phyloP scores from a whole-genome alignment of 2,329 filamentous ascomycete genomes.

The Botrytis porri region DNA sequence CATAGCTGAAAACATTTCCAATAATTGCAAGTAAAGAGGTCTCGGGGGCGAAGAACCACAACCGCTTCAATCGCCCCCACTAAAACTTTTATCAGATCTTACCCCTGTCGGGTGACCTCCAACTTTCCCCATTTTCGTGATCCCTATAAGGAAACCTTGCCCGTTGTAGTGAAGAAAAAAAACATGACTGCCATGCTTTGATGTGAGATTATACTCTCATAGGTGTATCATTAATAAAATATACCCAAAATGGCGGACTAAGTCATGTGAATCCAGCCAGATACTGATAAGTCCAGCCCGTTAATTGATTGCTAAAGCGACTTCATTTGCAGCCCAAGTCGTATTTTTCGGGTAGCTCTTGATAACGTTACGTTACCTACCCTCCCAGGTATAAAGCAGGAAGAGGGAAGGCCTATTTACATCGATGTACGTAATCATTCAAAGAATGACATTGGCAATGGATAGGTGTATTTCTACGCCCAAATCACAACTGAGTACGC shows the following conservation, averaged over 20 bases:
- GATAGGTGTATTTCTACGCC: neutral
- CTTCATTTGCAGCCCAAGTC: neutral
- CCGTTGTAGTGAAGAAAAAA: neutral
- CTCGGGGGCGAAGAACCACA: neutral
- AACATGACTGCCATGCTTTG: neutral
- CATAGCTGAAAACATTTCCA: neutral
- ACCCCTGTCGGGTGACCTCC: neutral
- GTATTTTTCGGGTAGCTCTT: neutral
- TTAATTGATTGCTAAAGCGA: neutral
- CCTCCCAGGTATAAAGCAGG: neutral
- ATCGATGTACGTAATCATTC: neutral
- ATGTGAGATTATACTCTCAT: neutral
- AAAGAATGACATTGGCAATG: neutral
- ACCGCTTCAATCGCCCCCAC: neutral
- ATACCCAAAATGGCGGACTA: neutral
- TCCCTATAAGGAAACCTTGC: neutral
- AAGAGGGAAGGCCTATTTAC: neutral
- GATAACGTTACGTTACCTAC: neutral
- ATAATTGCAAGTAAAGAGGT: neutral
- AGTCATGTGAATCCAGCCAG: neutral
- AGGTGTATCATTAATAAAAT: neutral
- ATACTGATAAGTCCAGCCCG: neutral
- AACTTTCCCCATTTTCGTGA: neutral
- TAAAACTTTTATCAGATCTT: constrained; percentile 10
- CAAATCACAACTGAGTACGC: neutral